A percentile compares a stretch with the other conserved stretches of the same genome.
Conservation (phyloP, 228 moss, liverwort and hornwort species). For the Sphagnum fallax region DNA sequence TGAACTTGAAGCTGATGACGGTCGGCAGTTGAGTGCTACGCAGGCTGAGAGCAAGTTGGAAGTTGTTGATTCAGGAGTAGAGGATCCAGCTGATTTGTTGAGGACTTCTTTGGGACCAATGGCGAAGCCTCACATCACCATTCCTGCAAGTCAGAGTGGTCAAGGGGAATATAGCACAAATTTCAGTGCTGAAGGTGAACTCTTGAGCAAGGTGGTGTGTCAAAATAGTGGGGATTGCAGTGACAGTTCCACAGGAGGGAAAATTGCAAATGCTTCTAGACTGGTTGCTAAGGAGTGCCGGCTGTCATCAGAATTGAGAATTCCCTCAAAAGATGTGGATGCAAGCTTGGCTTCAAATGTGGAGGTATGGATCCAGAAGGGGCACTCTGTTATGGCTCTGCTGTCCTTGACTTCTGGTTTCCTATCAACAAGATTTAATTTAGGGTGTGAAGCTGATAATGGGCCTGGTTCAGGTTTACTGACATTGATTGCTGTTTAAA, state of each 20-base stretch:
- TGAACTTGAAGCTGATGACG: slow-evolving; percentile 71
- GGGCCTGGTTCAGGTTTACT: too few relatives aligned
- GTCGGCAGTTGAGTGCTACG: slow-evolving; percentile 42
- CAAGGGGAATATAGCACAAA: slow-evolving; percentile 21
- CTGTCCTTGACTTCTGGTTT: neutral
- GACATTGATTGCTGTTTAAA: too few relatives aligned
- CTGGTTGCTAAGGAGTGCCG: slow-evolving; percentile 11
- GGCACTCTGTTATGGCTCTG: slow-evolving; percentile 3
- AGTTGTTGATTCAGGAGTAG: slow-evolving; percentile 4
- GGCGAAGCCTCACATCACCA: slow-evolving; percentile 6
- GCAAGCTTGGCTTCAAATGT: slow-evolving; percentile 14
- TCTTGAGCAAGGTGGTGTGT: slow-evolving; percentile 24
- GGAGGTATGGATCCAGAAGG: slow-evolving; percentile 15
- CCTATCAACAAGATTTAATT: too few relatives aligned
- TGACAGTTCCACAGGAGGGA: slow-evolving; percentile 13
- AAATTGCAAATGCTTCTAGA: slow-evolving; percentile 11
- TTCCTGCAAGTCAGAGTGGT: slow-evolving; percentile 18
- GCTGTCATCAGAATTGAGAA: slow-evolving; percentile 5
- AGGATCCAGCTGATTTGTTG: slow-evolving; percentile 9
- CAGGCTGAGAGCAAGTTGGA: slow-evolving; percentile 53
- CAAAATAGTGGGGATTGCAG: slow-evolving; percentile 17
- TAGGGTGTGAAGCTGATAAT: too few relatives aligned
- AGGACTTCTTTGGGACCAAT: slow-evolving; percentile 15
- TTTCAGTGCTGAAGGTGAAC: neutral
- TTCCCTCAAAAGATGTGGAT: slow-evolving; percentile 20